Percentiles rank a stretch among this genome's conserved stretches.
phyloP scores from a whole-genome alignment of 2,329 filamentous ascomycete species.

The Pyricularia sp. region DNA sequence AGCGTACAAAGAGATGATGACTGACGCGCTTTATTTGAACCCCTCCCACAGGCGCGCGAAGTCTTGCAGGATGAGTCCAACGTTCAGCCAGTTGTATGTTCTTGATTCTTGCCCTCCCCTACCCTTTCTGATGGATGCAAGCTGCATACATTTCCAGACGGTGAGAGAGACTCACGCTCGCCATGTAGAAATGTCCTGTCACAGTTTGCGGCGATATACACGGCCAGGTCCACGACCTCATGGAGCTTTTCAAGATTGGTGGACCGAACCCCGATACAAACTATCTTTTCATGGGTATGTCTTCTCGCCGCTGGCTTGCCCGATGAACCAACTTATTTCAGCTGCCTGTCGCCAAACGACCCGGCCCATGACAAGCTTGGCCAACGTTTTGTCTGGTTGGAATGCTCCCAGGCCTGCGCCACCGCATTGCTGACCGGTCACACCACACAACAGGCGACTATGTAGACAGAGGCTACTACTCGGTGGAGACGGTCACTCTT shows the following conservation, averaged over 20 bases:
- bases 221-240: conserved; percentile 96
- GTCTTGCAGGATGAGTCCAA: conserved; percentile 97
- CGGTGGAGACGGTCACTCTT: conserved; percentile 92
- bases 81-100: conserved; percentile 88
- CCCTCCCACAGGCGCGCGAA: conserved; percentile 61
- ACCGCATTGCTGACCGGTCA: not conserved
- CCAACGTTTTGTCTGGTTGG: not conserved
- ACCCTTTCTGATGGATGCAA: not conserved
- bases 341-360: not conserved
- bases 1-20: not conserved
- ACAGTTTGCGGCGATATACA: conserved; percentile 99
- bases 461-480: conserved; percentile 97
- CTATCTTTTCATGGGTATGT: conserved; percentile 94
- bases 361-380: not conserved
- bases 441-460: conserved; percentile 62
- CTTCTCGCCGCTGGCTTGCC: not conserved
- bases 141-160: not conserved
- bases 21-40: not conserved
- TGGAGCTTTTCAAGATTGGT: conserved; percentile 99
- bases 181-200: conserved; percentile 79
- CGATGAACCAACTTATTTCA: not conserved
- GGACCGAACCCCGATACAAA: conserved; percentile 97
- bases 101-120: not conserved
- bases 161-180: conserved; percentile 12
- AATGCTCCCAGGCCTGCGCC: not conserved